These are phyloP conservation scores for Rhodotorula glutinis DNA, from an alignment of 1,284 basidiomycete genomes.

Conservation along the genomic window DNA sequence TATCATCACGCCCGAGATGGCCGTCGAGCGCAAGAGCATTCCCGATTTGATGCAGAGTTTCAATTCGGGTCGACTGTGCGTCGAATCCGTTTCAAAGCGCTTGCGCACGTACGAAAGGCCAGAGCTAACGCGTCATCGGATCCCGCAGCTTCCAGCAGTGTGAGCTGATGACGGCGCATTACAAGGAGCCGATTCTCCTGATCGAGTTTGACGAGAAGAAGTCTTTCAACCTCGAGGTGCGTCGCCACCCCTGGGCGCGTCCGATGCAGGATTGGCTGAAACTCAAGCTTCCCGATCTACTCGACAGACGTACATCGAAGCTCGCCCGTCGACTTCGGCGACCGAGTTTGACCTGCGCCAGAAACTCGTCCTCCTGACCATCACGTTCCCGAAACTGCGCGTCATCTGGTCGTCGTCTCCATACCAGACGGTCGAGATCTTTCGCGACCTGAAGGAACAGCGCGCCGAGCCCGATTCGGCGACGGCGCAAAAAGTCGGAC, in stretches of 20 bases:
- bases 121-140: too few relatives aligned
- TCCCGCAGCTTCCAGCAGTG: conserved; percentile 83
- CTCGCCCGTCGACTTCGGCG: conserved; percentile 48
- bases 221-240: conserved; percentile 81
- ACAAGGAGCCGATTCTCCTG: conserved; percentile 88
- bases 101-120: too few relatives aligned
- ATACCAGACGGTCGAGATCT: conserved; percentile 85
- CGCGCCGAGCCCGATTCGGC: conserved; percentile 75
- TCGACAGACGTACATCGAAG: conserved; percentile 38
- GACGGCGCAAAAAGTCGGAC: conserved; percentile 72
- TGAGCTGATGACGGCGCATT: conserved; percentile 93
- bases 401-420: conserved; percentile 98
- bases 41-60: conserved; percentile 88
- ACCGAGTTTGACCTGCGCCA: conserved; percentile 55
- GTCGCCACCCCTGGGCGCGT: too few relatives aligned
- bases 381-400: conserved; percentile 83
- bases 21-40: conserved; percentile 92
- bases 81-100: conserved; percentile 33
- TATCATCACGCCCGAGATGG: conserved; percentile 89
- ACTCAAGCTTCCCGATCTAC: neutral
- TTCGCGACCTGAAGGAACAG: conserved; percentile 85
- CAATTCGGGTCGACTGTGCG: conserved; percentile 86
- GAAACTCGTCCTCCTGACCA: conserved; percentile 82
- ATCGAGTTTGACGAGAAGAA: conserved; percentile 99
- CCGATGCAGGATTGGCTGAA: too few relatives aligned